Conservation (phyloP, 352 stramenopile genomes). For the Globisporangium irregulare region DNA sequence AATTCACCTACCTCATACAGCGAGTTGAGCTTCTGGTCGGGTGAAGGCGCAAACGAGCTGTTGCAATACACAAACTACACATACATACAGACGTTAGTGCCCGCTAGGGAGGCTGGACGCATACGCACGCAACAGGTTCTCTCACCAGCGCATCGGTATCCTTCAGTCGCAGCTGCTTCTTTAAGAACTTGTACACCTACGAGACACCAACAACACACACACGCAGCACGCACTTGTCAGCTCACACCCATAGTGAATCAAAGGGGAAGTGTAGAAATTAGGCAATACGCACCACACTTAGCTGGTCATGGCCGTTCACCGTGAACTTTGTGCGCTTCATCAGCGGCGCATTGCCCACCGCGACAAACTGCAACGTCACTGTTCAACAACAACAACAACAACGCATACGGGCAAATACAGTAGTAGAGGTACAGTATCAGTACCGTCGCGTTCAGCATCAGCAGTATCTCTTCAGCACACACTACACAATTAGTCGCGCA, state of each 20-base stretch:
- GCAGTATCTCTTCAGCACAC: background rate
- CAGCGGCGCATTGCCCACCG: constrained; percentile 71
- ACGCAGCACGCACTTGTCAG: background rate
- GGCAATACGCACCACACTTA: constrained; percentile 60
- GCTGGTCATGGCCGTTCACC: constrained; percentile 63
- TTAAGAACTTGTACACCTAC: constrained; percentile 83
- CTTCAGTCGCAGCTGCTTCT: constrained; percentile 79
- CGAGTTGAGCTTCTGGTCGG: constrained; percentile 72
- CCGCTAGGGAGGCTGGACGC: background rate
- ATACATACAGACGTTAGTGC: background rate
- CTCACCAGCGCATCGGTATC: constrained; percentile 67
- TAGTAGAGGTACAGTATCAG: background rate
- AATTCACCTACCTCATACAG: constrained; percentile 58
- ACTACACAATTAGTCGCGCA: background rate
- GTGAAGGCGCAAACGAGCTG: constrained; percentile 81
- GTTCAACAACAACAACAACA: background rate
- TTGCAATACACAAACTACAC: constrained; percentile 87
- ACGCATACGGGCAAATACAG: background rate
- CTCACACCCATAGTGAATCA: background rate
- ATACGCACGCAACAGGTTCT: background rate
- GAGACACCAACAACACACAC: background rate
- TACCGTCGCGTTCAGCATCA: background rate
- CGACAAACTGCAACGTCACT: constrained; percentile 86
- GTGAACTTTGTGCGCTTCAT: constrained; percentile 90
- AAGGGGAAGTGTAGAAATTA: background rate